Base-by-base conservation (phyloP, 306 rosid species). In the Quercus agrifolia region DNA sequence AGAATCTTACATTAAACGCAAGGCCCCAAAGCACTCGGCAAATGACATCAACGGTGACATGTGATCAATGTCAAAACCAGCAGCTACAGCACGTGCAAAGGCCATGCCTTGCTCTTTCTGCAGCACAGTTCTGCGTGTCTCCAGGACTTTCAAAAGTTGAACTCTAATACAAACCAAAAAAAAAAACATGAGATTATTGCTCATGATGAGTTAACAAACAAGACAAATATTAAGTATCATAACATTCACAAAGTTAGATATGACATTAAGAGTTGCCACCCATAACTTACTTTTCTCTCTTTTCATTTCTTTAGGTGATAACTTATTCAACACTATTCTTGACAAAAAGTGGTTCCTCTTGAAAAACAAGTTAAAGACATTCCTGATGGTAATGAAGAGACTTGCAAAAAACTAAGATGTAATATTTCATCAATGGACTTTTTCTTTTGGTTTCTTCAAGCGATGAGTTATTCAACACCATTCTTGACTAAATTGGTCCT, bases 101-200 rank as follows among this genome's bases (percentile, higher is more conserved):
- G 98, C 98, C 99, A 96, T 96, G 74, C 98, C 99, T 86, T 96
- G 99, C 92, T 96, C 99, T 87, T 96, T 96, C 89, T 90, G 98
- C 56, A 96, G 90, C 87, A 87, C 86, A 71, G 85, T 85, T 79
- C 90, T 96, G 57, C 99, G 98, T 17, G 93, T 89, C 86, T 96
- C 99, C 81, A 96, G 81, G 78, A 96, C 98, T 90, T 91, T 96
- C 82, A 96, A 80, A 81, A 96, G 99, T 82, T 96, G 97, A 79
- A 85, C 93, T 88, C 99, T 96, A 74, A 67, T 79, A 74, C 25
- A 51, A 80, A 41, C 70, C 59, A 69, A 75, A 61, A 69, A 61
- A 61, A 21, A 69, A 54, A 70, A 82, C 63, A 59, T 23, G 55
- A 68, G 79, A 72, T 71, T 74, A 67, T 49, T 51, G 44, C 70